These are phyloP conservation scores for Termitomyces heimii DNA, from an alignment of 768 basidiomycete species.

Conservation along the genomic window DNA sequence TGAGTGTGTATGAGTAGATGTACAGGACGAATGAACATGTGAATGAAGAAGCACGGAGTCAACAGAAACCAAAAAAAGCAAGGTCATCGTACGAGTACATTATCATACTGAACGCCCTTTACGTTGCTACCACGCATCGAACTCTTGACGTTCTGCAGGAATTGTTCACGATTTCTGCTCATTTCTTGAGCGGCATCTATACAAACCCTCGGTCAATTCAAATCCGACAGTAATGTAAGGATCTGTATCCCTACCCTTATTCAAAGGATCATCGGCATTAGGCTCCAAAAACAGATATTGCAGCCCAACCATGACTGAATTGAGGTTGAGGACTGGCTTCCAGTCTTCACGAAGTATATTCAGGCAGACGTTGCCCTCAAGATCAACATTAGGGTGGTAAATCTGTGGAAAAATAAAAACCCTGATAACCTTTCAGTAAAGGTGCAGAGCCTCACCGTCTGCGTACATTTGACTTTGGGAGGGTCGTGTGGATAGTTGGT, in stretches of 20 bases:
- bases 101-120: constrained; percentile 76
- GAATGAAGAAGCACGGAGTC: constrained; percentile 19
- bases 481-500: constrained; percentile 99
- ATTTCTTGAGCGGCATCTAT: constrained; percentile 95
- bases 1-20: constrained; percentile 27
- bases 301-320: constrained; percentile 96
- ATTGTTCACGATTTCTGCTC: constrained; percentile 80
- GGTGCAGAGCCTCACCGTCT: constrained; percentile 55
- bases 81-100: constrained; percentile 49
- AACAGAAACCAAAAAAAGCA: constrained; percentile 8
- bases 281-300: constrained; percentile 99
- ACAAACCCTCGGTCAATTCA: constrained; percentile 4
- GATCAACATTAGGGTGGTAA: constrained; percentile 97
- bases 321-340: constrained; percentile 98
- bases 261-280: constrained; percentile 96
- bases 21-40: constrained; percentile 22
- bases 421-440: background rate
- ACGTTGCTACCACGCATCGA: constrained; percentile 82
- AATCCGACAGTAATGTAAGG: background rate
- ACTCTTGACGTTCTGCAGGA: constrained; percentile 77
- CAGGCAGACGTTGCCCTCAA: constrained; percentile 97
- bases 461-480: constrained; percentile 97
- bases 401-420: constrained; percentile 47
- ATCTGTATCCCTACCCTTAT: constrained; percentile 73
- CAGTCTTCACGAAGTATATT: constrained; percentile 99